Conservation (phyloP, 805 yeast species). For the Ogataea philodendri region DNA sequence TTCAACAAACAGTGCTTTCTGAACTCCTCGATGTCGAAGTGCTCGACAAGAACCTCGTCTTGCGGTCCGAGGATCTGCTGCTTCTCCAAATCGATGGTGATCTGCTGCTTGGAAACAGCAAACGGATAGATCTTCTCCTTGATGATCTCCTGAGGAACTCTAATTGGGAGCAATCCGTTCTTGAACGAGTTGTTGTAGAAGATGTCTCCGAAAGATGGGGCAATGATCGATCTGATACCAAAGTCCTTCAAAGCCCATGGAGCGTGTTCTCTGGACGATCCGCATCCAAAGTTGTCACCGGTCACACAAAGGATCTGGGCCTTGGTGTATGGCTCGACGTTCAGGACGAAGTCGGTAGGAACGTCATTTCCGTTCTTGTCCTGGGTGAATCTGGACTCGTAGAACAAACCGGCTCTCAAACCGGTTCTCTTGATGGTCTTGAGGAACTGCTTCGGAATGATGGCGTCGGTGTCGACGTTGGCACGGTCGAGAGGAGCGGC, state of each 20-base stretch:
- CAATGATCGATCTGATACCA: constrained; percentile 93
- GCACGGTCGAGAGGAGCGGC: constrained; percentile 95
- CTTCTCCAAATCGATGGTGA: constrained; percentile 81
- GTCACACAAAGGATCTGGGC: constrained; percentile 86
- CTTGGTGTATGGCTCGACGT: constrained; percentile 75
- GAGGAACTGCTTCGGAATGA: constrained; percentile 96
- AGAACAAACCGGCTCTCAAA: constrained; percentile 81
- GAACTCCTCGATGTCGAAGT: constrained; percentile 86
- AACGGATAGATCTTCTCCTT: constrained; percentile 70
- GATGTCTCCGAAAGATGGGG: constrained; percentile 98
- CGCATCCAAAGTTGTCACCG: constrained; percentile 98
- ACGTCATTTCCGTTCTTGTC: constrained; percentile 67
- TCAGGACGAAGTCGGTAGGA: constrained; percentile 87
- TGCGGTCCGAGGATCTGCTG: constrained; percentile 71
- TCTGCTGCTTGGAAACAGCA: constrained; percentile 67
- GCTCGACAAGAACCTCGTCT: constrained; percentile 73
- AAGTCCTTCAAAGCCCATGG: constrained; percentile 99
- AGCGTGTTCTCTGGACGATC: constrained; percentile 98
- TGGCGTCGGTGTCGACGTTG: constrained; percentile 97
- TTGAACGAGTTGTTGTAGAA: constrained; percentile 96
- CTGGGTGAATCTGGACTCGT: constrained; percentile 79
- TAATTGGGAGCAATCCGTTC: constrained; percentile 91
- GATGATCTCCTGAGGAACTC: constrained; percentile 80
- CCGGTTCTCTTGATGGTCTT: constrained; percentile 98
- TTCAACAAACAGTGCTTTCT: constrained; percentile 93